Evolutionary conservation across 2,329 filamentous ascomycete genomes (phyloP).

Genomic region (Chaetomiaceae sp.): DNA sequence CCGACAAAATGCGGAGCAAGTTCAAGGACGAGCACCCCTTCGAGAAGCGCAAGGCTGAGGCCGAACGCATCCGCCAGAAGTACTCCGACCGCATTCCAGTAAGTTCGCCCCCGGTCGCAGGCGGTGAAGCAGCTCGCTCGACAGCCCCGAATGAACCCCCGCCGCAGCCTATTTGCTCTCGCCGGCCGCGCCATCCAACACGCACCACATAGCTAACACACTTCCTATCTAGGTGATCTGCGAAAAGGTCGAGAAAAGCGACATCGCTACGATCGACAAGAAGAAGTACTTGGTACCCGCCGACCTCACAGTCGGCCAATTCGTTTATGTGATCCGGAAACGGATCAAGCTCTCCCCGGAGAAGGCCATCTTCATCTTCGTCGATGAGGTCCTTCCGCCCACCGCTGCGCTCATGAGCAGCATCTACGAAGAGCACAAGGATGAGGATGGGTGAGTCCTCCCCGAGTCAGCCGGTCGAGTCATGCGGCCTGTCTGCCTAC

Average conservation of each 20-base stretch:
- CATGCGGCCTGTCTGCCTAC: background rate
- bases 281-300: conserved; percentile 99
- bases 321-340: conserved; percentile 99
- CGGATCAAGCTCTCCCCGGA: conserved; percentile 99
- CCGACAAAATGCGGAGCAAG: conserved; percentile 88
- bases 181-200: background rate
- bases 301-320: conserved; percentile 94
- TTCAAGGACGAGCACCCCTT: conserved; percentile 99
- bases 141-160: background rate
- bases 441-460: conserved; percentile 59
- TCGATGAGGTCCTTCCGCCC: conserved; percentile 94
- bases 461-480: conserved; percentile 2
- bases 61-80: conserved; percentile 98
- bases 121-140: conserved; percentile 10
- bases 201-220: conserved; percentile 14
- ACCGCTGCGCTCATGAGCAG: conserved; percentile 98
- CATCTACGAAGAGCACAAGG: conserved; percentile 99
- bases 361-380: conserved; percentile 99
- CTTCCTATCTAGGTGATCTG: conserved; percentile 74
- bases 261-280: conserved; percentile 99
- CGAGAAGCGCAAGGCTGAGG: conserved; percentile 99
- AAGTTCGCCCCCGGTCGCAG: conserved; percentile 38
- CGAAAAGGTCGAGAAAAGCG: conserved; percentile 98
- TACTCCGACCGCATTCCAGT: conserved; percentile 98
- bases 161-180: background rate